Base-by-base conservation (phyloP, 1,139 yeast genomes). In the Candida buenavistaensis region DNA sequence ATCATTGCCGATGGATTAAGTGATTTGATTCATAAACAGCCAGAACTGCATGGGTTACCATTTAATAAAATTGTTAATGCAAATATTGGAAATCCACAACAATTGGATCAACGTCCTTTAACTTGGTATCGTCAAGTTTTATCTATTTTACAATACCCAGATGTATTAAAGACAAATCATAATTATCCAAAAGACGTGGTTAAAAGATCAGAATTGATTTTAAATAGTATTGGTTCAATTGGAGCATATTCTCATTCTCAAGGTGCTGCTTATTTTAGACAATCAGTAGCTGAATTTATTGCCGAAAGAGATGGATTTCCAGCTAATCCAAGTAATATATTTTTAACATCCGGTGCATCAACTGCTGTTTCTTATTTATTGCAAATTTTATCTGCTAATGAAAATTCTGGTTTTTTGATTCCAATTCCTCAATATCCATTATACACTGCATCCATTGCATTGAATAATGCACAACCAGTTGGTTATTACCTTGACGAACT, bases 361-460 rank as follows among this genome's bases (percentile, higher is more conserved):
- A 76, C 89, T 19, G 97, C 96, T 1, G 97, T 90, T 10, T 72
- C 80, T 33, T 79, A 82, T 50, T 67, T 94, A 42, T 66, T 92
- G 36, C 82, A 83, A 39, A 71, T 90, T 26, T 64, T 92, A 21
- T 72, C 94, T 3, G 62, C 72, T 26, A 85, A 86, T 36, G 73
- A 74, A 16, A 62, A 78, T 38, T 73, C 90, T 4, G 97, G 97
- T 16, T 89, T 89, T 46, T 67, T 92, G 62, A 89, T 92, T 46
- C 98, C 98, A 23, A 90, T 92, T 47, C 98, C 98, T 10, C 98
- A 92, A 64, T 92, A 94, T 57, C 98, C 98, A 4, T 73, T 94
- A 42, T 92, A 92, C 64, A 88, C 97, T 5, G 97, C 98, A 12
- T 73, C 96, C 5, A 72, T 94, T 51, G 83, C 96, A 3, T 70